These are phyloP conservation scores for Vitis labrusca DNA, from an alignment of 164 flowering plant species.

Conservation along the genomic window DNA sequence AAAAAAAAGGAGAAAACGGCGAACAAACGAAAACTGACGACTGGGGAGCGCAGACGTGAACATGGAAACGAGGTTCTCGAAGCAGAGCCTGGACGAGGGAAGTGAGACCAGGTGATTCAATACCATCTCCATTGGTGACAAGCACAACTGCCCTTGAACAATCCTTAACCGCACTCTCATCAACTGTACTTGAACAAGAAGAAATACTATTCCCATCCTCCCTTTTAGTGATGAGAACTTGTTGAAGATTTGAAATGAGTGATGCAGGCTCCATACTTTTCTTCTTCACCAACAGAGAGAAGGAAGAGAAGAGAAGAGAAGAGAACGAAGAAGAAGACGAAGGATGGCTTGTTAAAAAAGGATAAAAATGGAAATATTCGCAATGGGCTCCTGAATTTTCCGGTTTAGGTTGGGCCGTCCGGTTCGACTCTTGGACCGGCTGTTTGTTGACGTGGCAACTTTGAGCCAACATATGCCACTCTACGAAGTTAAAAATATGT, in stretches of 20 bases:
- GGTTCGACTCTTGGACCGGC: too few relatives aligned
- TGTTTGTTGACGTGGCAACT: too few relatives aligned
- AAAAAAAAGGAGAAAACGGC: neutral
- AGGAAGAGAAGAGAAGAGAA: neutral
- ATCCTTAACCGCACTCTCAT: neutral
- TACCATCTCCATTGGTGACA: conserved; percentile 16
- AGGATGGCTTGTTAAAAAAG: too few relatives aligned
- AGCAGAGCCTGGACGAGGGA: conserved; percentile 16
- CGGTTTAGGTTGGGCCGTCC: too few relatives aligned
- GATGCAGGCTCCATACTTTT: conserved; percentile 5
- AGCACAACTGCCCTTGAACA: conserved; percentile 9
- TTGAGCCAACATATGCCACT: too few relatives aligned
- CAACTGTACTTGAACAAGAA: too few relatives aligned
- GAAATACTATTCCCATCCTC: neutral
- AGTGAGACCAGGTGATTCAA: conserved; percentile 14
- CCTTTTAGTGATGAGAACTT: conserved; percentile 5
- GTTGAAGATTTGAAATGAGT: conserved; percentile 13
- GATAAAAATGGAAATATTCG: too few relatives aligned
- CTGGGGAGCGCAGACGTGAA: conserved; percentile 23
- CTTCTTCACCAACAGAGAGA: conserved; percentile 5
- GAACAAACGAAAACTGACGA: conserved; percentile 1
- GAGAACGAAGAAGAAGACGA: too few relatives aligned
- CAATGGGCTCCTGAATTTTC: too few relatives aligned
- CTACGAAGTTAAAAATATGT: too few relatives aligned
- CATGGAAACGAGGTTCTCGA: conserved; percentile 4